Conservation (phyloP, 768 basidiomycete species). For the Xerocomellus intermedius region DNA sequence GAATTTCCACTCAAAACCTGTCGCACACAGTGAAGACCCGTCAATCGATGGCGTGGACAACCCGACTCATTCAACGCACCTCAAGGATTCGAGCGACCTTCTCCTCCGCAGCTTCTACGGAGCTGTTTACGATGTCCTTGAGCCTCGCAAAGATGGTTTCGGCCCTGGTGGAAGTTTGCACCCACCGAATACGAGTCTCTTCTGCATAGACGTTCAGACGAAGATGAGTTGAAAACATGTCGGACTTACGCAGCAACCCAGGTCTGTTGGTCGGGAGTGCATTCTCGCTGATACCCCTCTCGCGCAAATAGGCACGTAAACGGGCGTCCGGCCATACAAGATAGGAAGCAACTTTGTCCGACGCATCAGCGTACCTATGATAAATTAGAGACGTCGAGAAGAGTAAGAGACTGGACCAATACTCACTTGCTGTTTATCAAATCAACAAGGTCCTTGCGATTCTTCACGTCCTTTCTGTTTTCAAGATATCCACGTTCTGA, state of each 20-base stretch:
- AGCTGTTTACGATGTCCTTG: slow-evolving; percentile 61
- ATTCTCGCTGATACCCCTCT: slow-evolving; percentile 71
- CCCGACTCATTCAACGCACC: slow-evolving; percentile 12
- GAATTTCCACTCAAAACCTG: slow-evolving; percentile 42
- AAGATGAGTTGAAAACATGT: neutral
- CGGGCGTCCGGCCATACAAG: slow-evolving; percentile 92
- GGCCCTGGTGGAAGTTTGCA: slow-evolving; percentile 57
- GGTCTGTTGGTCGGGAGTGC: slow-evolving; percentile 63
- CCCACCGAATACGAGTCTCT: slow-evolving; percentile 78
- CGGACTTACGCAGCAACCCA: slow-evolving; percentile 67
- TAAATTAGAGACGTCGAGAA: neutral
- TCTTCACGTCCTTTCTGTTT: slow-evolving; percentile 48
- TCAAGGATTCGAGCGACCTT: slow-evolving; percentile 52
- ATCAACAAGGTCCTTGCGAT: slow-evolving; percentile 73
- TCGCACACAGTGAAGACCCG: neutral
- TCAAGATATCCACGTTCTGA: slow-evolving; percentile 67
- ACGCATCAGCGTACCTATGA: slow-evolving; percentile 53
- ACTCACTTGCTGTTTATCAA: slow-evolving; percentile 69
- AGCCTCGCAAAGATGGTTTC: slow-evolving; percentile 60
- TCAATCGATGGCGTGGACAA: neutral
- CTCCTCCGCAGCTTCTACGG: slow-evolving; percentile 75
- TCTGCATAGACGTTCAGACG: slow-evolving; percentile 38
- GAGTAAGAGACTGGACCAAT: neutral
- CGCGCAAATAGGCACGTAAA: slow-evolving; percentile 83
- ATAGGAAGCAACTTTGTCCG: slow-evolving; percentile 56